Evolutionary conservation across 331 rosid species (phyloP).

Genomic region (Acacia pycnantha): DNA sequence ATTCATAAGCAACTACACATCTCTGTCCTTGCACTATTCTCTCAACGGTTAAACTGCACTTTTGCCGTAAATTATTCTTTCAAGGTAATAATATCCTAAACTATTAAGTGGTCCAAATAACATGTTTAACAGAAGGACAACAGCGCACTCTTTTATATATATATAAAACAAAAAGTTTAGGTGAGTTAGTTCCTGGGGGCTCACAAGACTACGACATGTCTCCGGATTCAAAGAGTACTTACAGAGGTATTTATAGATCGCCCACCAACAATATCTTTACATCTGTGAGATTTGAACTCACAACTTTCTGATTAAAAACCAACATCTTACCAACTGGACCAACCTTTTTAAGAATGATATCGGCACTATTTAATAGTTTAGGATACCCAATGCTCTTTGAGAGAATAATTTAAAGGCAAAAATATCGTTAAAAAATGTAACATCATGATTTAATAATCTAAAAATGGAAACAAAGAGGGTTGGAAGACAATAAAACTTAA

Average conservation of each 20-base stretch:
- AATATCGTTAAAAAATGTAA: background rate
- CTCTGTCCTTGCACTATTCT: no score
- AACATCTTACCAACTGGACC: no score
- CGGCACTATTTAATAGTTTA: background rate
- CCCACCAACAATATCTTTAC: rapidly evolving
- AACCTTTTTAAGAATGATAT: background rate
- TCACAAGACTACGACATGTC: no score
- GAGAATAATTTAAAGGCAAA: background rate
- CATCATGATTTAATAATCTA: background rate
- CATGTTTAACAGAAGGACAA: background rate
- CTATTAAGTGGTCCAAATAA: background rate
- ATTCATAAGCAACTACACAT: background rate
- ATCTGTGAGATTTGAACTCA: no score
- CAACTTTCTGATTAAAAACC: rapidly evolving
- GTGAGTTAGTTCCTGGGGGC: no score
- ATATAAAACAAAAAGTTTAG: no score
- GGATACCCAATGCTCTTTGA: background rate
- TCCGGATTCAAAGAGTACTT: no score
- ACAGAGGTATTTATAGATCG: no score
- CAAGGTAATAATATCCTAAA: background rate
- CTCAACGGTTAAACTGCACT: background rate
- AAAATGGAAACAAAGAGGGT: background rate
- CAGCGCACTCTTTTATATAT: background rate
- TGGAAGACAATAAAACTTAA: background rate
- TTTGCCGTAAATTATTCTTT: background rate